Base-by-base conservation (phyloP, 768 basidiomycete species). In the Arthromyces matolae region DNA sequence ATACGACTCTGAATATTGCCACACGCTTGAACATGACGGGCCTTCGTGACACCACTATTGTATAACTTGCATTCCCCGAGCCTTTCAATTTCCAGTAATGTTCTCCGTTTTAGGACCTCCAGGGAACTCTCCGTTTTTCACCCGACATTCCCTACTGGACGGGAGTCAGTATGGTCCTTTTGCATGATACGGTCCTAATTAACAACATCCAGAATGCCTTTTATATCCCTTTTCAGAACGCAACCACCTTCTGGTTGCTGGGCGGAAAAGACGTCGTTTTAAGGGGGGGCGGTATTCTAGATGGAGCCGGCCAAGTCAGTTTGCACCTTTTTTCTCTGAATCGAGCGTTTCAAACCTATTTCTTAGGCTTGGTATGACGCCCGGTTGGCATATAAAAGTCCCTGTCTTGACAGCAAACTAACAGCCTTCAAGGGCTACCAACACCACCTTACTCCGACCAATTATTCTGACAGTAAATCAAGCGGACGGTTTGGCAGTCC, bases 271-370 rank as follows among this genome's bases (percentile, higher is more conserved):
- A 78, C 48, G 66, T 79, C 32, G 25, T 64, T 7, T 56, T 80
- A 18, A 73, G 76, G 45, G 83, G 84, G 6, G 81, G 83, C 28
- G 83, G 83, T 9, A 81, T 79, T 2, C 68, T 86, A 14, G 81
- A 84, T 57, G 84, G 82, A 14, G 72, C 75, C 25, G 84, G 84
- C 9, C 82, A 84, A 65, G 77, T 78, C 51, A 44, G 72, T 42
- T 35, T 43, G 3, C 8, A 18, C 31, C 24, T 24, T 24, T 34
- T 32, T 14, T 8, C 32, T 18, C 20, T 36, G 23, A 32, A 27
- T 23, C 14, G 24, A 32, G 19, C 13, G 10, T 41, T 25, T 20
- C 20, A 40, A 36, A 16, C 29, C 20, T 18, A 23, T 7, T 23
- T 14, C 18, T 4, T 33, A 79, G 77, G 64, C 71, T 4, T 81